Evolutionary conservation across 2,329 filamentous ascomycete species (phyloP).

Genomic region (Colletotrichum godetiae): DNA sequence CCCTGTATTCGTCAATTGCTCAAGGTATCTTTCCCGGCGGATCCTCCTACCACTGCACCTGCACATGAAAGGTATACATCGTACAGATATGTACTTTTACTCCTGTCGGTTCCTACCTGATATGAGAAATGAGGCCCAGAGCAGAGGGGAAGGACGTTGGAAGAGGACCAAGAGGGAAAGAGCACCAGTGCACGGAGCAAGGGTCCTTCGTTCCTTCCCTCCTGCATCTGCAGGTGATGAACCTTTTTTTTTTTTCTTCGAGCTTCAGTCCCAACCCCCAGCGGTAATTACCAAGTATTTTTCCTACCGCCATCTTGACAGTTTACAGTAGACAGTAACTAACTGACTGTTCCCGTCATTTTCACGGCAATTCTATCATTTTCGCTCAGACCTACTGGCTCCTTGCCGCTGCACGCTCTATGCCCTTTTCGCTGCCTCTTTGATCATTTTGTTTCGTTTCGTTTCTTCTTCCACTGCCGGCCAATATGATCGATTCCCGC

Average conservation of each 20-base stretch:
- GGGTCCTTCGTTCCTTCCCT: not conserved
- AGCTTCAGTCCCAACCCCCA: not conserved
- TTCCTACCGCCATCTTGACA: not conserved
- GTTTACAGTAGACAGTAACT: no score
- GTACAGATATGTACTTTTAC: not conserved
- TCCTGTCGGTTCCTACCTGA: not conserved
- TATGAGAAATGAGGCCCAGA: not conserved
- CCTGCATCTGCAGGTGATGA: slow-evolving; percentile 1
- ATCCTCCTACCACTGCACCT: not conserved
- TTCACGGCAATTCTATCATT: slow-evolving; percentile 18
- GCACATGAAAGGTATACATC: not conserved
- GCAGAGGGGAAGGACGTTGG: not conserved
- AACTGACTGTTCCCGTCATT: not conserved
- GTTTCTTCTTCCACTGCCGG: slow-evolving; percentile 19
- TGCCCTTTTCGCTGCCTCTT: slow-evolving; percentile 5
- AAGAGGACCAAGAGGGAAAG: not conserved
- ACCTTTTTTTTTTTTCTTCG: not conserved
- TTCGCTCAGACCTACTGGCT: slow-evolving; percentile 28
- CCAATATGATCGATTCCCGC: slow-evolving; percentile 4
- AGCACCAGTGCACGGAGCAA: not conserved
- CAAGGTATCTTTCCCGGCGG: not conserved
- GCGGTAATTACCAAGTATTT: not conserved
- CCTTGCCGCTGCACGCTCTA: slow-evolving; percentile 21
- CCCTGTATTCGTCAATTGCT: not conserved
- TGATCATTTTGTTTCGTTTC: slow-evolving; percentile 29